These are phyloP conservation scores for Fomes fomentarius DNA, from an alignment of 1,284 basidiomycete species.

Conservation along the genomic window DNA sequence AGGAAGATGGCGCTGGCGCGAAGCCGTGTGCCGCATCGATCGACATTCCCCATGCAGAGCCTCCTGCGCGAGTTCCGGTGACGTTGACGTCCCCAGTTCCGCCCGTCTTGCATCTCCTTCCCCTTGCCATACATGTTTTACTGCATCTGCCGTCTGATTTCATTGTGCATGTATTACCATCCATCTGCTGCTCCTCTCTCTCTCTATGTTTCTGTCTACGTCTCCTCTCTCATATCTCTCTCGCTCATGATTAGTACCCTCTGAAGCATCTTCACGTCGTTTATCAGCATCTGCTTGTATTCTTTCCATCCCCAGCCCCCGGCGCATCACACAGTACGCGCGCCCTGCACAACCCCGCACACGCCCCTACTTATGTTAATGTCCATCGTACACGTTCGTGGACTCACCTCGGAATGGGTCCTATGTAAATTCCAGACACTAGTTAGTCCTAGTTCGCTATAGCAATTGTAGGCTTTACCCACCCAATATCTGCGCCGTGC, in stretches of 20 bases:
- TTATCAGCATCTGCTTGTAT: conserved; percentile 20
- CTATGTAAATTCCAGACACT: neutral
- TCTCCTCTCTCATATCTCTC: conserved; percentile 7
- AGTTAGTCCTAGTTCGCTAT: neutral
- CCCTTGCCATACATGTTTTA: conserved; percentile 4
- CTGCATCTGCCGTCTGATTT: conserved; percentile 5
- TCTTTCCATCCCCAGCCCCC: too few species aligned
- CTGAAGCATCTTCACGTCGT: conserved; percentile 16
- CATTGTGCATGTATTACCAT: conserved; percentile 26
- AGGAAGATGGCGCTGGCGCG: conserved; percentile 33
- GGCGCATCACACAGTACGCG: neutral
- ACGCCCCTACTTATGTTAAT: conserved; percentile 16
- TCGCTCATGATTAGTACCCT: conserved; percentile 11
- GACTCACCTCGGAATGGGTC: conserved; percentile 8
- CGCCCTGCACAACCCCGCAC: neutral
- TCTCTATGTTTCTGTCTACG: conserved; percentile 3
- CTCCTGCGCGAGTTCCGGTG: conserved; percentile 29
- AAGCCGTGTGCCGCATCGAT: conserved; percentile 25
- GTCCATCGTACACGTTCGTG: conserved; percentile 13
- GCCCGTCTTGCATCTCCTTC: neutral
- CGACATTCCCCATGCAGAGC: conserved; percentile 24
- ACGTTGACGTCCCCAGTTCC: conserved; percentile 4
- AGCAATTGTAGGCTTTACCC: neutral
- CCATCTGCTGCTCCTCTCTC: conserved; percentile 15
- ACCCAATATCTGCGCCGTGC: too few species aligned